Conservation (phyloP, 768 basidiomycete genomes). For the Suillus subaureus region DNA sequence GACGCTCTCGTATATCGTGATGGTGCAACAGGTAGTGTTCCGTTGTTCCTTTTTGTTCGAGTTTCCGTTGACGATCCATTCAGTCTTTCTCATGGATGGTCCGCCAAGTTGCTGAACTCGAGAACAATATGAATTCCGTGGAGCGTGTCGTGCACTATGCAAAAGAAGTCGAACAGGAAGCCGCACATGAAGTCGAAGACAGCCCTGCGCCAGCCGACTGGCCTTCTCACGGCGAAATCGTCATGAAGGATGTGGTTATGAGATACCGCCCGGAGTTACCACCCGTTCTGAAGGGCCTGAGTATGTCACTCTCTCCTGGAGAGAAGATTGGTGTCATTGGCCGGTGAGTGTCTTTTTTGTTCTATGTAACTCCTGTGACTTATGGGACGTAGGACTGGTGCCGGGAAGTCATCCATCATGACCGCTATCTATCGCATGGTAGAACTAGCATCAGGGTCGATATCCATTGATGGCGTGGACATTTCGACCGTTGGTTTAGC, state of each 20-base stretch:
- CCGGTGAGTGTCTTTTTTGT: slow-evolving; percentile 32
- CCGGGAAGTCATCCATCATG: slow-evolving; percentile 91
- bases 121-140: slow-evolving; percentile 94
- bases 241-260: slow-evolving; percentile 76
- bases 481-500: slow-evolving; percentile 78
- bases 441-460: slow-evolving; percentile 74
- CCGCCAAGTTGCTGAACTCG: slow-evolving; percentile 80
- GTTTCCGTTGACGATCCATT: slow-evolving; percentile 12
- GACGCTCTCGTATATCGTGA: slow-evolving; percentile 77
- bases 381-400: slow-evolving; percentile 60
- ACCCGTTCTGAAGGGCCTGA: slow-evolving; percentile 80
- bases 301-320: slow-evolving; percentile 60
- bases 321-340: slow-evolving; percentile 96
- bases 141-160: slow-evolving; percentile 86
- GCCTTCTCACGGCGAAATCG: slow-evolving; percentile 75
- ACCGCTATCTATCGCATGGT: slow-evolving; percentile 85
- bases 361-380: slow-evolving; percentile 13
- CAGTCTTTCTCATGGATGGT: slow-evolving; percentile 75
- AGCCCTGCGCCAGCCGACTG: slow-evolving; percentile 62
- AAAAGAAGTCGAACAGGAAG: slow-evolving; percentile 79
- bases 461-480: slow-evolving; percentile 82
- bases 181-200: slow-evolving; percentile 65
- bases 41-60: slow-evolving; percentile 2
- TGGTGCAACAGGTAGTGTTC: slow-evolving; percentile 66
- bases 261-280: slow-evolving; percentile 89